Evolutionary conservation across 805 yeast species (phyloP), one percentile per base, ranked within the genome.

Genomic region (Metschnikowia noctiluminum): DNA sequence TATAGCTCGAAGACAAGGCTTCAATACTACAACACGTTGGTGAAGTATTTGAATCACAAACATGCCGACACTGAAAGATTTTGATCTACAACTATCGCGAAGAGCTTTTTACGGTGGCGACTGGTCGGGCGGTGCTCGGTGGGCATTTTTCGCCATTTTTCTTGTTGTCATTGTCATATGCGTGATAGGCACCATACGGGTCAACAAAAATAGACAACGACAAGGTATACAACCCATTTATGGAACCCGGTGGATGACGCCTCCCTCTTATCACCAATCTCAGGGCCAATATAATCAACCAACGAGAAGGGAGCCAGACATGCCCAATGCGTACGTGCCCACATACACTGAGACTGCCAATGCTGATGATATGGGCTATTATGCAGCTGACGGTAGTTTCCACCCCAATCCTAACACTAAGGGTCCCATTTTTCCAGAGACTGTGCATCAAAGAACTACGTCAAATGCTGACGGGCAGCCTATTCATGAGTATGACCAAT

Each of bases 231-330:
- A 68, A 28, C 96, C 96, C 0, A 71, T 88, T 1, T 70, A 79
- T 50, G 92, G 92, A 9, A 87, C 94, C 0, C 79, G 87, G 10
- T 87, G 95, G 95, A 80, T 89, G 71, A 85, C 94, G 0, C 96
- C 96, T 7, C 95, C 95, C 0, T 74, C 84, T 10, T 88, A 88
- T 60, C 62, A 73, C 41, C 89, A 83, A 55, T 79, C 89, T 1
- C 87, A 86, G 58, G 71, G 69, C 44, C 82, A 80, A 49, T 77
- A 80, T 54, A 70, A 76, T 46, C 74, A 73, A 40, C 77, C 77
- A 0, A 40, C 51, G 2, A 62, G 62, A 36, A 66, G 72, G 8
- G 79, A 77, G 40, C 76, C 77, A 2, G 74, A 67, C 32, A 53
- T 62, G 48, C 71, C 69, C 12, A 60, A 62, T 39, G 61, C 67